Conservation (phyloP, 2,329 filamentous ascomycete genomes). For the Pseudogymnoascus sp. region DNA sequence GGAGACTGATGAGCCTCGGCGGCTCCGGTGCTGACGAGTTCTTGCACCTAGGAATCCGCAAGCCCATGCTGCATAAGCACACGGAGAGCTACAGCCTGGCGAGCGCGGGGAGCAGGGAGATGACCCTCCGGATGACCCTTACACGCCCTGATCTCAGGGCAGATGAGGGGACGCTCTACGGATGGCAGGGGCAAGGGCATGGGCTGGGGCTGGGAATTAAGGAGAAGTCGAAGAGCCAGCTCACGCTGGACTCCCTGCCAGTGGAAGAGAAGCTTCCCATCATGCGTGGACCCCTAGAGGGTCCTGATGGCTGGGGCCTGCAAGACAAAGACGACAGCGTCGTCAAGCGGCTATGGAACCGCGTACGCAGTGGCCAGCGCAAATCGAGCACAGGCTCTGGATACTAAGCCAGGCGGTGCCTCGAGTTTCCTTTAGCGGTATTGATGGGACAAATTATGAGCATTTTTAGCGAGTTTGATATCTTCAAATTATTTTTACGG, state of each 20-base stretch:
- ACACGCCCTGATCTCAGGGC: slow-evolving; percentile 81
- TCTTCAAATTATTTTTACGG: not conserved
- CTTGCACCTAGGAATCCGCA: slow-evolving; percentile 22
- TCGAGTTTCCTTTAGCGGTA: not conserved
- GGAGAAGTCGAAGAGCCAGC: slow-evolving; percentile 35
- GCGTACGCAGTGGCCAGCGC: not conserved
- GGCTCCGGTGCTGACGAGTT: slow-evolving; percentile 35
- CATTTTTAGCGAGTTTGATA: slow-evolving; percentile 6
- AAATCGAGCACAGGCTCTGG: not conserved
- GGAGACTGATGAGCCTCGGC: slow-evolving; percentile 15
- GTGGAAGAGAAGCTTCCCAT: slow-evolving; percentile 46
- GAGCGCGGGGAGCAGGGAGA: slow-evolving; percentile 63
- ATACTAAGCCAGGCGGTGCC: not conserved
- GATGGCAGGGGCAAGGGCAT: slow-evolving; percentile 46
- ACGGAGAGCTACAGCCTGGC: slow-evolving; percentile 41
- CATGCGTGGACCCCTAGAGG: slow-evolving; percentile 29
- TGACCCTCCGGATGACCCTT: slow-evolving; percentile 94
- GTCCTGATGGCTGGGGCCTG: slow-evolving; percentile 33
- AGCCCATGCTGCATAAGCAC: slow-evolving; percentile 22
- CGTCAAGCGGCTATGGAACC: slow-evolving; percentile 58
- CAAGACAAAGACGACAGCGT: slow-evolving; percentile 45
- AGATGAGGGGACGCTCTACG: slow-evolving; percentile 64
- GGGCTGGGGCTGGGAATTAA: slow-evolving; percentile 17
- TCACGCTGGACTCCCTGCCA: slow-evolving; percentile 49
- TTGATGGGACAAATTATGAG: not conserved